Evolutionary conservation across 805 yeast genomes (phyloP), one percentile per base, ranked within the genome.

Genomic region (Metschnikowia dekortorum): DNA sequence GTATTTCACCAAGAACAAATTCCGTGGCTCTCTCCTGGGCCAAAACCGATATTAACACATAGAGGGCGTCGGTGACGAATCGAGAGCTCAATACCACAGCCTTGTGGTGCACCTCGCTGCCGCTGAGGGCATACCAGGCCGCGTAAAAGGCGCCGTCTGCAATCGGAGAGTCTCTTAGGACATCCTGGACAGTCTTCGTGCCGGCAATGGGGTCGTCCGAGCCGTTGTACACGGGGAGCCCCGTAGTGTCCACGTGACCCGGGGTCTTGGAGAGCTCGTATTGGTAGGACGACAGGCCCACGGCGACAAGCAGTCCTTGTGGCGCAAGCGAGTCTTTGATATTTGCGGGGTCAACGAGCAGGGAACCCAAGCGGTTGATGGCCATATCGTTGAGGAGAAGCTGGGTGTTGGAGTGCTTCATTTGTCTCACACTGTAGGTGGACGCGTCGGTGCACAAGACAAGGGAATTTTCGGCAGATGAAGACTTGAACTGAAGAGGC

Each of bases 401-500:
- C n/a, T 87, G 83, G 4, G 92, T 79, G 64, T 92, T 90, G 7
- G 97, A 87, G 65, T 92, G 97, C 62, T 89, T 88, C 71, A 87
- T 84, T 60, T 86, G 91, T 47, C 89, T 75, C 14, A 90, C 58
- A 41, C 74, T 71, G 79, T 81, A 90, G 0, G 96, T 86, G 46
- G 73, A 65, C 30, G 67, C 55, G 3, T 67, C 57, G 0, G 92
- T 79, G 51, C 91, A 85, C 13, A 89, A 63, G 31, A 81, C 89
- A 8, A 87, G 79, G 40, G 75, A 77, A 30, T 64, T 54, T 31
- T 54, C 39, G 28, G 42, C 36, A 16, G 52, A 11, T 2, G 39
- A 35, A 6, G 59, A 46, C 47, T 56, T 56, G 54, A 57, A 56
- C 49, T 48, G 53, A 16, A 57, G 55, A 8, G 47, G 45, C 14